Evolutionary conservation across 805 yeast species (phyloP).

Genomic region (Candida verbasci): DNA sequence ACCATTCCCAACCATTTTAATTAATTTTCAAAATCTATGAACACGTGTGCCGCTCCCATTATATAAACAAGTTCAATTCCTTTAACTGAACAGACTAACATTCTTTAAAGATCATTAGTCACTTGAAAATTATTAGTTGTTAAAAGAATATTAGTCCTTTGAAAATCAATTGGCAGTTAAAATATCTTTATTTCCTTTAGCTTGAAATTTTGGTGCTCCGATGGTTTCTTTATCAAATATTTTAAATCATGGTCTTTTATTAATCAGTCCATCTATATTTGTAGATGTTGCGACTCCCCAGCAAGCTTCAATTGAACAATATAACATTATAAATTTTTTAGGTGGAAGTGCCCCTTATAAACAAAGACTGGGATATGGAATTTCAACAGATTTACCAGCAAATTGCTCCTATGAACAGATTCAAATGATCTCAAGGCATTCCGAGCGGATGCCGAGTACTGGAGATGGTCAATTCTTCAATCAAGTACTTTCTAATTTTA

Average conservation of each 20-base stretch:
- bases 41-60: no score
- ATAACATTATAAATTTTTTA: slow-evolving; percentile 45
- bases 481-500: slow-evolving; percentile 21
- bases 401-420: slow-evolving; percentile 60
- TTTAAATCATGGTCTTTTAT: slow-evolving; percentile 25
- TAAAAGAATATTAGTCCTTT: no score
- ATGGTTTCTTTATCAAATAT: slow-evolving; percentile 29
- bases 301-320: slow-evolving; percentile 39
- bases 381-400: slow-evolving; percentile 44
- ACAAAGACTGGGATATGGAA: slow-evolving; percentile 49
- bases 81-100: no score
- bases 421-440: slow-evolving; percentile 71
- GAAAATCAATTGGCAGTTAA: not conserved
- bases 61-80: no score
- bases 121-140: no score
- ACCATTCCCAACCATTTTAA: no score
- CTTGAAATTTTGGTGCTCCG: no score
- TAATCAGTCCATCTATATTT: slow-evolving; percentile 22
- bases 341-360: slow-evolving; percentile 59
- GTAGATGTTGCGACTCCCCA: slow-evolving; percentile 33
- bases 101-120: no score
- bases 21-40: no score
- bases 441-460: slow-evolving; percentile 58
- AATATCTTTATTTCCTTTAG: not conserved
- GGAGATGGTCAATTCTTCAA: slow-evolving; percentile 24